phyloP scores from a whole-genome alignment of 495 filamentous ascomycete species.

The Xylaria acuta region DNA sequence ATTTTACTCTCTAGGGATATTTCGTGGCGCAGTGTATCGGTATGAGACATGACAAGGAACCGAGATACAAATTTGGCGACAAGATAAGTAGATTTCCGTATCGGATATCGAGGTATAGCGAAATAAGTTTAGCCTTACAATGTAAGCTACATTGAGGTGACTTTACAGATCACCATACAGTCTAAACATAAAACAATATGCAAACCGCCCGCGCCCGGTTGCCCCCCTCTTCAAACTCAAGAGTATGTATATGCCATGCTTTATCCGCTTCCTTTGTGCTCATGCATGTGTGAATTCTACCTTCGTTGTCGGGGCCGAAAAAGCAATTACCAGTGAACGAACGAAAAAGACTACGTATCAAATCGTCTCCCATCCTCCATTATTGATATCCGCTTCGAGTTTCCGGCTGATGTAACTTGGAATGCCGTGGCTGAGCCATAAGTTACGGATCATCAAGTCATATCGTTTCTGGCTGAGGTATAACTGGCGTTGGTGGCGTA shows the following conservation, averaged over 20 bases:
- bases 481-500: conserved; percentile 81
- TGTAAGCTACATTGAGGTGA: not conserved
- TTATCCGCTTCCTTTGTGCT: not conserved
- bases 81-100: not conserved
- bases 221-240: not conserved
- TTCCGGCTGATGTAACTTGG: conserved; percentile 89
- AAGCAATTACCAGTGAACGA: not conserved
- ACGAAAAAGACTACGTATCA: conserved; percentile 38
- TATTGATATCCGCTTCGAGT: conserved; percentile 93
- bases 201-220: not conserved
- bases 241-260: not conserved
- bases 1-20: not conserved
- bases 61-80: not conserved
- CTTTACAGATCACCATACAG: not conserved
- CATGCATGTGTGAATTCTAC: not conserved
- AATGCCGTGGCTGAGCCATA: conserved; percentile 87
- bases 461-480: conserved; percentile 94
- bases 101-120: not conserved
- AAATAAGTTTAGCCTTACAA: not conserved
- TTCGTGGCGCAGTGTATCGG: not conserved
- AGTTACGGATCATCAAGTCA: conserved; percentile 80
- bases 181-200: conserved; percentile 3
- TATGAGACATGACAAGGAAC: not conserved
- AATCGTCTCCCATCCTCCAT: conserved; percentile 95
- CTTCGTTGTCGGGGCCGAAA: not conserved